Evolutionary conservation across 495 filamentous ascomycete species (phyloP).

Genomic region (Trichoderma parareesei): DNA sequence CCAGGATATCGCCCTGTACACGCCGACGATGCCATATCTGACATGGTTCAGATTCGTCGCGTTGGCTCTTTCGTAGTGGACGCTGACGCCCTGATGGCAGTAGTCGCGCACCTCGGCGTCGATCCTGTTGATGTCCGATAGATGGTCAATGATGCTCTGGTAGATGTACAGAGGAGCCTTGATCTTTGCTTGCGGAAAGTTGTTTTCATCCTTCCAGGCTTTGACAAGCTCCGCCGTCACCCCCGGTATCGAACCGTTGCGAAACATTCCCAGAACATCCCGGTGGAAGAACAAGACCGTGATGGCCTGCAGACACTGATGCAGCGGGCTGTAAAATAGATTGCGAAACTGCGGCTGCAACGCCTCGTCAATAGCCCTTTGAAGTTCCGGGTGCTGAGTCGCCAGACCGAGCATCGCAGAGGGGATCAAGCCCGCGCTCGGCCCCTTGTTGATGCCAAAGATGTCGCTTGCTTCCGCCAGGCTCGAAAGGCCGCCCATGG

Average conservation of each 20-base stretch:
- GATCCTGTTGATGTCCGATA: neutral
- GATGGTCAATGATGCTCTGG: neutral
- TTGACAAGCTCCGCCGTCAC: neutral
- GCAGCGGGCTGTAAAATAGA: neutral
- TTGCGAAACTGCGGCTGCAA: neutral
- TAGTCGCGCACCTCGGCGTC: neutral
- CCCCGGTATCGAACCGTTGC: neutral
- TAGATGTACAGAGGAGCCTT: neutral
- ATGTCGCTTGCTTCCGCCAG: conserved; percentile 18
- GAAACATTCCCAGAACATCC: neutral
- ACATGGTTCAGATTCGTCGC: neutral
- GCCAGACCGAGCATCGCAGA: conserved; percentile 3
- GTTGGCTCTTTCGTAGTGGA: neutral
- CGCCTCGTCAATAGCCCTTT: neutral
- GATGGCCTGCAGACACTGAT: neutral
- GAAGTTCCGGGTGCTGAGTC: conserved; percentile 1
- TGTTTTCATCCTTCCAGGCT: neutral
- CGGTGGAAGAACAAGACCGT: neutral
- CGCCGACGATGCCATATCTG: neutral
- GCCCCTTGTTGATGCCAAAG: neutral
- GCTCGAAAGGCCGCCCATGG: conserved; percentile 30
- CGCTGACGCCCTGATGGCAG: neutral
- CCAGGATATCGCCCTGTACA: neutral
- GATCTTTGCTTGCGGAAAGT: neutral
- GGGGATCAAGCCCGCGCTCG: neutral